Conservation (phyloP, 768 basidiomycete genomes). For the Chalciporus pseudorubinellus region DNA sequence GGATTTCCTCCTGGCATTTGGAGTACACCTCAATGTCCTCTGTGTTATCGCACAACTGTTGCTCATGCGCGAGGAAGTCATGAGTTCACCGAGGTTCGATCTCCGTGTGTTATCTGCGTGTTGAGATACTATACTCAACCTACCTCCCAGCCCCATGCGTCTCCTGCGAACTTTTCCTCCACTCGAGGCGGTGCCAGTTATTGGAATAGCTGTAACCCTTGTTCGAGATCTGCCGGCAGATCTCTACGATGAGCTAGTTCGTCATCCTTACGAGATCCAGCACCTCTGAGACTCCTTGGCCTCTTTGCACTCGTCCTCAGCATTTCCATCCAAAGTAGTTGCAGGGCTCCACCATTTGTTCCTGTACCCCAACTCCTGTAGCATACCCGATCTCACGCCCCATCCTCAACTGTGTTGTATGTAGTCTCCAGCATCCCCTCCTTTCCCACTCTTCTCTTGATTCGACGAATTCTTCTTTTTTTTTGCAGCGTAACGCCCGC, state of each 20-base stretch:
- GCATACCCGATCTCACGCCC: slow-evolving; percentile 15
- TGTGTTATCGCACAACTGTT: slow-evolving; percentile 96
- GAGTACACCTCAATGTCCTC: slow-evolving; percentile 93
- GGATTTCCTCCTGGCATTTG: slow-evolving; percentile 97
- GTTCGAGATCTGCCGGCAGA: slow-evolving; percentile 88
- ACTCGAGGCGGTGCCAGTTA: slow-evolving; percentile 80
- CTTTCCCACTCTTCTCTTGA: neutral
- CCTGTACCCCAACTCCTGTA: slow-evolving; percentile 20
- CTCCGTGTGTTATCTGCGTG: neutral
- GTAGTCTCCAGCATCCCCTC: slow-evolving; percentile 1
- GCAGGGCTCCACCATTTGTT: slow-evolving; percentile 7
- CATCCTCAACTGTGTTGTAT: slow-evolving; percentile 11
- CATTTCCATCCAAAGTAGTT: slow-evolving; percentile 7
- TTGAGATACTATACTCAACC: neutral
- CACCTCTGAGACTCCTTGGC: slow-evolving; percentile 14
- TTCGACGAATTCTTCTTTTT: neutral
- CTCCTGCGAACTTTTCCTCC: slow-evolving; percentile 92
- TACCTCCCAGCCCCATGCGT: slow-evolving; percentile 76
- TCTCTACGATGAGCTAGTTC: slow-evolving; percentile 84
- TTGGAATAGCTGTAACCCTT: slow-evolving; percentile 91
- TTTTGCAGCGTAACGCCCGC: neutral
- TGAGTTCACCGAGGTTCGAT: slow-evolving; percentile 78
- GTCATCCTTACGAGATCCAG: slow-evolving; percentile 72
- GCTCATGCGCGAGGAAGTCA: slow-evolving; percentile 86
- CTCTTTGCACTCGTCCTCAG: neutral